Conservation (phyloP, 768 basidiomycete genomes). For the Macrolepiota fuliginosa region DNA sequence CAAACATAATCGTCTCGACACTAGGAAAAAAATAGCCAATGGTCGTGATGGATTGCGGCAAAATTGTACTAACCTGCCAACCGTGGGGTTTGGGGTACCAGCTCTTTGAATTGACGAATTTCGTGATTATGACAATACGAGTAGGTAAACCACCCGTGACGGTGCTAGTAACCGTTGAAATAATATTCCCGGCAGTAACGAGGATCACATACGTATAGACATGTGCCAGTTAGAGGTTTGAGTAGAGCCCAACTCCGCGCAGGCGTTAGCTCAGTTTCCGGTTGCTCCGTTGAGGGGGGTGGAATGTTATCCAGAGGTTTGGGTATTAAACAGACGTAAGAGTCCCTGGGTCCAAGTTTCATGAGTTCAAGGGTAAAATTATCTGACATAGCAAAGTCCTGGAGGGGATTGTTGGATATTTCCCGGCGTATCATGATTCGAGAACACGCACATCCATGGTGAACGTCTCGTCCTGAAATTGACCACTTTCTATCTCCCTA, state of each 20-base stretch:
- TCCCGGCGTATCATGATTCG: not conserved
- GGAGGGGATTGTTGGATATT: not conserved
- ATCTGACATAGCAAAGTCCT: constrained; percentile 12
- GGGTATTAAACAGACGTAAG: constrained; percentile 80
- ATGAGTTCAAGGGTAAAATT: constrained; percentile 67
- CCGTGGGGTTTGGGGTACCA: constrained; percentile 60
- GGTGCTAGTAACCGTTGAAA: constrained; percentile 52
- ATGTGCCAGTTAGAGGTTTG: constrained; percentile 73
- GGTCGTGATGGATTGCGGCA: constrained; percentile 5
- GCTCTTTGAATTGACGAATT: constrained; percentile 94
- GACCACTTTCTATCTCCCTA: constrained; percentile 62
- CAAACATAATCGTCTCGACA: constrained; percentile 11
- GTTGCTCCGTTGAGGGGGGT: constrained; percentile 39
- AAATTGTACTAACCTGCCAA: constrained; percentile 50
- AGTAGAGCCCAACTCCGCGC: constrained; percentile 81
- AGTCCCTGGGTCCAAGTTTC: constrained; percentile 65
- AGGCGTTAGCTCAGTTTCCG: constrained; percentile 60
- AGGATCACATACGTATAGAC: constrained; percentile 72
- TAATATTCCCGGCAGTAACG: constrained; percentile 23
- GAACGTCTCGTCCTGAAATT: constrained; percentile 29
- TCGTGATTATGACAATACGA: constrained; percentile 93
- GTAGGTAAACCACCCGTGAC: constrained; percentile 96
- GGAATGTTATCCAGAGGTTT: constrained; percentile 49
- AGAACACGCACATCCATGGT: constrained; percentile 28
- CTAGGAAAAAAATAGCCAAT: constrained; percentile 13